Evolutionary conservation across 1,284 basidiomycete species (phyloP), one percentile per base, ranked within the genome.

Genomic region (Boletellus sp.): DNA sequence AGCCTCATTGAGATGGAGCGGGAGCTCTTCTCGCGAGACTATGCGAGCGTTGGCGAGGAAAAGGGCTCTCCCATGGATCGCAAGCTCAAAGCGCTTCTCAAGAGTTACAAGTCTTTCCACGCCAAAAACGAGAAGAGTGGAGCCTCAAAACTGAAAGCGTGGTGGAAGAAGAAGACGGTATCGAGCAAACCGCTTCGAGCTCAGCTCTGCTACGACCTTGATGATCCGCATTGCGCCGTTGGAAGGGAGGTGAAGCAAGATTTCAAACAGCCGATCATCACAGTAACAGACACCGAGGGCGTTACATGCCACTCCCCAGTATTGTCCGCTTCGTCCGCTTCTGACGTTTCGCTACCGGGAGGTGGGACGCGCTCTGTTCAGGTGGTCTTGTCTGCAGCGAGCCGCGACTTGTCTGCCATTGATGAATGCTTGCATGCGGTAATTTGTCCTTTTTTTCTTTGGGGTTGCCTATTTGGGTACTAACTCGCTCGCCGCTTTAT

Each of bases 81-180:
- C 36, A 71, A 61, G 50, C 50, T 74, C 19, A 71, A 68, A 53
- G 64, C 65, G 8, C 60, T 74, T 24, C 45, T 70, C 44, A 76
- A 73, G 56, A 72, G 66, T 46, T 72, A 74, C 59, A 73, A 69
- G 47, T 67, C 30, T 32, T 32, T 70, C 36, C 72, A 57, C 55
- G 68, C 51, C 61, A 75, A 68, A 55, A 47, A 44, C 13, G 67
- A 71, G 50, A 69, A 67, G 30, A 65, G 59, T 8, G 59, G 75
- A 11, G 68, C 78, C 4, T 72, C 76, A 44, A 78, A 74, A 58
- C 65, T 87, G 48, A 83, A 80, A 55, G 74, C 77, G 5, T 87
- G 85, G 85, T 66, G 83, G 60, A 81, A 76, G 66, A 80, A 78
- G 56, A 83, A 83, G 58, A 71, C 83, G 35, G 61, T 68, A 13